Conservation (phyloP, 2,329 filamentous ascomycete species). For the Hawksworthiomyces lignivorus region DNA sequence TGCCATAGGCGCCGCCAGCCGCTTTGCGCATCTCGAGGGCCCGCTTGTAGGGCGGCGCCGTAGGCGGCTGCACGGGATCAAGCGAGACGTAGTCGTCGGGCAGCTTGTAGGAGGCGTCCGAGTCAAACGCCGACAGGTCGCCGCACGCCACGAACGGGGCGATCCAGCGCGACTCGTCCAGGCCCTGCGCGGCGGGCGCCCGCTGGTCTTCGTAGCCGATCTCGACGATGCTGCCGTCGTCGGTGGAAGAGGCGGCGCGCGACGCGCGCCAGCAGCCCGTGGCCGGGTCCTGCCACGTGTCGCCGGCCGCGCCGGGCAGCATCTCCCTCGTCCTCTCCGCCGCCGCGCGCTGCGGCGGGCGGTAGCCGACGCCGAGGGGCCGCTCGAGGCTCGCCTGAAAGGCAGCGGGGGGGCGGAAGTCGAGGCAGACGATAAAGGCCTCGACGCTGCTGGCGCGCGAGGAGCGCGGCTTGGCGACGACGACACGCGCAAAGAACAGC, state of each 20-base stretch:
- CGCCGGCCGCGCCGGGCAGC: slow-evolving; percentile 33
- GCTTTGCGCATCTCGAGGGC: slow-evolving; percentile 77
- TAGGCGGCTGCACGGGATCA: slow-evolving; percentile 90
- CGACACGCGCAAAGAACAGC: slow-evolving; percentile 78
- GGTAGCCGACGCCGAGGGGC: slow-evolving; percentile 64
- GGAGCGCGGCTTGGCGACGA: slow-evolving; percentile 87
- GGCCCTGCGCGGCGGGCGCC: not conserved
- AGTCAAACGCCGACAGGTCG: slow-evolving; percentile 89
- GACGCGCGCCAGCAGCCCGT: slow-evolving; percentile 34
- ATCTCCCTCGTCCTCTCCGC: too few relatives aligned
- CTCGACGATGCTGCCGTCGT: slow-evolving; percentile 35
- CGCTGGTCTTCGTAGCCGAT: slow-evolving; percentile 41
- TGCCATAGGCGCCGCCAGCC: slow-evolving; percentile 69
- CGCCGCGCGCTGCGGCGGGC: too few relatives aligned
- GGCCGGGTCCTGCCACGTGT: slow-evolving; percentile 37
- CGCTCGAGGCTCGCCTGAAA: slow-evolving; percentile 70
- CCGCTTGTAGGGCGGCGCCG: slow-evolving; percentile 87
- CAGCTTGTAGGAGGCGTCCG: slow-evolving; percentile 86
- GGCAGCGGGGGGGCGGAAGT: slow-evolving; percentile 71
- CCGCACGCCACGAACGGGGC: slow-evolving; percentile 96
- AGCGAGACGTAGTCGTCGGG: slow-evolving; percentile 80
- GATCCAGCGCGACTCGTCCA: slow-evolving; percentile 63
- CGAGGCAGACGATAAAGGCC: slow-evolving; percentile 91
- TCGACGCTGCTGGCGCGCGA: slow-evolving; percentile 95
- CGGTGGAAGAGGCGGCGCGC: slow-evolving; percentile 15